A percentile compares a stretch with the other conserved stretches of the same genome.
Evolutionary conservation across 2,329 filamentous ascomycete species (phyloP).

Genomic region (Beauveria sp.): DNA sequence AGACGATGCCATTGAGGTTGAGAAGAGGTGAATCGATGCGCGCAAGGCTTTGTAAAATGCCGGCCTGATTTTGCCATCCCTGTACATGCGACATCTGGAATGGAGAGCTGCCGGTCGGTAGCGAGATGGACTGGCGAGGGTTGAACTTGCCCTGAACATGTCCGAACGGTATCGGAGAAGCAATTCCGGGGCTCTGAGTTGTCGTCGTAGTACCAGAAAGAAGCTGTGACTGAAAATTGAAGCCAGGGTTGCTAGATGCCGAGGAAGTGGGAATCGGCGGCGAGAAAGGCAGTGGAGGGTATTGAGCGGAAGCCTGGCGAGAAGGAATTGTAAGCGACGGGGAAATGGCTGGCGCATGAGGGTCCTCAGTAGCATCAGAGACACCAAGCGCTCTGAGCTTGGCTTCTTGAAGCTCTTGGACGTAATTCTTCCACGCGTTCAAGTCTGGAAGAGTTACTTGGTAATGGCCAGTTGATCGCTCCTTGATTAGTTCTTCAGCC

Average conservation of each 20-base stretch:
- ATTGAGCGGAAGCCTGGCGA: slow-evolving; percentile 64
- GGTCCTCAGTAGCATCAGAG: slow-evolving; percentile 67
- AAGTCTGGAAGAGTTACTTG: slow-evolving; percentile 64
- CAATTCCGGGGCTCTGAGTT: slow-evolving; percentile 54
- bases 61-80: slow-evolving; percentile 50
- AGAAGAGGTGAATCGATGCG: slow-evolving; percentile 59
- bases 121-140: slow-evolving; percentile 64
- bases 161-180: slow-evolving; percentile 66
- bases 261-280: slow-evolving; percentile 76
- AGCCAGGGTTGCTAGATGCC: slow-evolving; percentile 61
- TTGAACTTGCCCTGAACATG: slow-evolving; percentile 53
- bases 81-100: slow-evolving; percentile 58
- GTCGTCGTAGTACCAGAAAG: slow-evolving; percentile 53
- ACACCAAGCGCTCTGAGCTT: slow-evolving; percentile 90
- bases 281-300: slow-evolving; percentile 71
- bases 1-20: slow-evolving; percentile 48
- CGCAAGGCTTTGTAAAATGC: slow-evolving; percentile 45
- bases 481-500: slow-evolving; percentile 47
- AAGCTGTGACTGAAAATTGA: slow-evolving; percentile 52
- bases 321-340: slow-evolving; percentile 55
- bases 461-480: slow-evolving; percentile 46
- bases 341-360: slow-evolving; percentile 56
- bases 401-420: slow-evolving; percentile 76
- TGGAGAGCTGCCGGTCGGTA: slow-evolving; percentile 56
- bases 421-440: slow-evolving; percentile 67